phyloP scores from a whole-genome alignment of 108 stramenopile species.

The Skeletonema marinoi region DNA sequence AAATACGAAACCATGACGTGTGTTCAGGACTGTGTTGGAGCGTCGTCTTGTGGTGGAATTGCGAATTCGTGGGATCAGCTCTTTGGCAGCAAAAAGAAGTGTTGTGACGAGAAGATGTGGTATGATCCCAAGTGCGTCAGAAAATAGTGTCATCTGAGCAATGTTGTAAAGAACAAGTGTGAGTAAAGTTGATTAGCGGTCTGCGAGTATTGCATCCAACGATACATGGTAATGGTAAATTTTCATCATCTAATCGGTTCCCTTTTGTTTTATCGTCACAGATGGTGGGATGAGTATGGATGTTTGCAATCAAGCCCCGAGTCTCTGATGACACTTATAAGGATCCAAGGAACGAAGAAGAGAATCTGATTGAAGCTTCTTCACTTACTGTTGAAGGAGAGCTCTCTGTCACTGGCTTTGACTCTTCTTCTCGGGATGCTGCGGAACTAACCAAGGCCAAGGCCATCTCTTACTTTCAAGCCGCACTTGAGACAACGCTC shows the following conservation, averaged over 20 bases:
- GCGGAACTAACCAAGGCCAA: constrained; percentile 1
- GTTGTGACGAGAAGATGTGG: not conserved
- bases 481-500: not conserved
- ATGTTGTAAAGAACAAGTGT: constrained; percentile 3
- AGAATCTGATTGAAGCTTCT: not conserved
- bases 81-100: not conserved
- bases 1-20: not conserved
- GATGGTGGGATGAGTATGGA: constrained; percentile 13
- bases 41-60: not conserved
- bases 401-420: constrained; percentile 16
- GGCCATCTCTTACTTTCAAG: constrained; percentile 6
- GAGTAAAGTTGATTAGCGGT: not conserved
- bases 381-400: constrained; percentile 13
- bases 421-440: not conserved
- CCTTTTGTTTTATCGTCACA: not conserved
- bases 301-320: constrained; percentile 16
- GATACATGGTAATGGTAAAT: not conserved
- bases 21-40: no score
- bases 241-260: not conserved
- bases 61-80: not conserved
- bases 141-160: not conserved
- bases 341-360: constrained; percentile 3
- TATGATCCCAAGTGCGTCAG: no score
- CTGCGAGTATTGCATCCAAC: not conserved
- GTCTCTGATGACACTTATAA: constrained; percentile 12